phyloP scores from a whole-genome alignment of 169 alveolate species.

The Babesia sp. region DNA sequence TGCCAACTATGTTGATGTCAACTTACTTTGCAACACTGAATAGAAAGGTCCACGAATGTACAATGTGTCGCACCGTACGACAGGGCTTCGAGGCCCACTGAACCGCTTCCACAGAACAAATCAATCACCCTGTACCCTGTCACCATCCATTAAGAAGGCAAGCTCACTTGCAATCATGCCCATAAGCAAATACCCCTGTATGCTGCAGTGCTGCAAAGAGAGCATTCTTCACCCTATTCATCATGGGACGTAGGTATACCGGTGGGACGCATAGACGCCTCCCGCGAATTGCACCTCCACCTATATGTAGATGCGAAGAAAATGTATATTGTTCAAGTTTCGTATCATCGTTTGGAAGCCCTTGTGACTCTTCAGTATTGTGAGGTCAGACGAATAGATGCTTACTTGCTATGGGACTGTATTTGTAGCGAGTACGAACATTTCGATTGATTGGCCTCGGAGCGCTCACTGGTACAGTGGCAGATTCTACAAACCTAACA shows the following conservation, averaged over 20 bases:
- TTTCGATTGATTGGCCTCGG: conserved; percentile 26
- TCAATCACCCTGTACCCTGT: conserved; percentile 68
- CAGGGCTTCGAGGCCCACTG: conserved; percentile 81
- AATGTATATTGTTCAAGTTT: conserved; percentile 12
- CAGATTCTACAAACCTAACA: conserved; percentile 27
- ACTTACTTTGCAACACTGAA: conserved; percentile 73
- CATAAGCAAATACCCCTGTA: conserved; percentile 59
- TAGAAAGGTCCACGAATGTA: conserved; percentile 80
- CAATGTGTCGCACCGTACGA: conserved; percentile 73
- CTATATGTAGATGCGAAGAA: conserved; percentile 35
- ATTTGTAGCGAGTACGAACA: conserved; percentile 46
- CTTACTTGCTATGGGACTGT: conserved; percentile 51
- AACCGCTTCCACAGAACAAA: conserved; percentile 80
- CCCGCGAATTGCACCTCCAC: conserved; percentile 72
- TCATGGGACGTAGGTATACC: conserved; percentile 74
- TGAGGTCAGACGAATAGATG: not conserved
- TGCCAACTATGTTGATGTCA: conserved; percentile 8
- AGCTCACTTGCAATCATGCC: conserved; percentile 17
- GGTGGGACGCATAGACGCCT: conserved; percentile 69
- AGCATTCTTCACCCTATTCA: conserved; percentile 74
- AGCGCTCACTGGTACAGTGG: conserved; percentile 23
- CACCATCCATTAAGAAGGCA: not conserved
- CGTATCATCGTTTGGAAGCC: conserved; percentile 8
- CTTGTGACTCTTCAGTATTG: not conserved
- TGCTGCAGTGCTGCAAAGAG: conserved; percentile 61